These are phyloP conservation scores for Alternaria arborescens DNA, from an alignment of 2,329 filamentous ascomycete genomes.

Conservation along the genomic window DNA sequence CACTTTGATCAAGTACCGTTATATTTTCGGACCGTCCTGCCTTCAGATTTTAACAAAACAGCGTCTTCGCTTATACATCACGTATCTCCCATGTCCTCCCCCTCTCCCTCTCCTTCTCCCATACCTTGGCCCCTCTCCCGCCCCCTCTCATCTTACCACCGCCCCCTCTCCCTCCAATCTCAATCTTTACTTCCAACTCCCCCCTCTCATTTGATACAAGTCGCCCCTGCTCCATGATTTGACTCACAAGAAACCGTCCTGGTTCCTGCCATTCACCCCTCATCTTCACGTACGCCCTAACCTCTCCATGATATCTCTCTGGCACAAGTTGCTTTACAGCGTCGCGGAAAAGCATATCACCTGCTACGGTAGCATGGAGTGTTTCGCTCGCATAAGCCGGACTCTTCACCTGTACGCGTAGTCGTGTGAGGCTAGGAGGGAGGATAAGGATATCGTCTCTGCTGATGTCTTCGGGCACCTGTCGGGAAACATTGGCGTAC, in stretches of 20 bases:
- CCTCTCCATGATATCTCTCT: neutral
- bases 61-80: neutral
- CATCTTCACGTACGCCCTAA: slow-evolving; percentile 11
- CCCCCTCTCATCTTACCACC: neutral
- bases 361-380: slow-evolving; percentile 15
- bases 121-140: slow-evolving; percentile 6
- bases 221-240: slow-evolving; percentile 12
- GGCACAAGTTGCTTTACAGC: slow-evolving; percentile 19
- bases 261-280: slow-evolving; percentile 23
- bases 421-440: slow-evolving; percentile 5
- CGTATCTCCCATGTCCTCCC: slow-evolving; percentile 18
- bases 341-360: slow-evolving; percentile 23
- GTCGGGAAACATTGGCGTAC: neutral
- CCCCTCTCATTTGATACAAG: slow-evolving; percentile 4
- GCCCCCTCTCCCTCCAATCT: neutral
- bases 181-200: slow-evolving; percentile 20
- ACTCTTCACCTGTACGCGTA: slow-evolving; percentile 9
- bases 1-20: slow-evolving; percentile 8
- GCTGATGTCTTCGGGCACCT: neutral
- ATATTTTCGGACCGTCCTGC: neutral
- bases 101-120: slow-evolving; percentile 19
- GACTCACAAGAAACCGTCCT: slow-evolving; percentile 7
- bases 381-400: neutral
- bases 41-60: neutral
- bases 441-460: slow-evolving; percentile 17